A percentile compares a stretch with the other conserved stretches of the same genome.
These are phyloP conservation scores for Porodaedalea pini DNA, from an alignment of 1,284 basidiomycete genomes.

Conservation along the genomic window DNA sequence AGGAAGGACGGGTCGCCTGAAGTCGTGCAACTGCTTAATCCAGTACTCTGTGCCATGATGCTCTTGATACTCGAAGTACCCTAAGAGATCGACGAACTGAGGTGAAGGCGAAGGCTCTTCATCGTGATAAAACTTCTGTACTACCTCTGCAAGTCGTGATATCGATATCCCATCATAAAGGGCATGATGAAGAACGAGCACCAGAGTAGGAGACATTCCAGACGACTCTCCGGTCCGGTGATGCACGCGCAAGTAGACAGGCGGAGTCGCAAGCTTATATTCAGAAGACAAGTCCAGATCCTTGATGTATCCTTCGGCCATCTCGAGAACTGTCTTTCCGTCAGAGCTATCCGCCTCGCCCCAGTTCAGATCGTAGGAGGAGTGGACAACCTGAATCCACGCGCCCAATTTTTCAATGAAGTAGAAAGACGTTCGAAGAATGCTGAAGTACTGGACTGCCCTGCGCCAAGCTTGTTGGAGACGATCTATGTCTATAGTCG, in stretches of 20 bases:
- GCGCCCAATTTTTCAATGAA: conserved; percentile 36
- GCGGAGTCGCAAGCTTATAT: conserved; percentile 31
- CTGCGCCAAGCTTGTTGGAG: conserved; percentile 38
- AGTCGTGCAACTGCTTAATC: conserved; percentile 32
- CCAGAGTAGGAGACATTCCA: conserved; percentile 27
- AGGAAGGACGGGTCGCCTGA: conserved; percentile 25
- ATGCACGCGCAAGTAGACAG: conserved; percentile 36
- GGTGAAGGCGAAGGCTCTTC: conserved; percentile 19
- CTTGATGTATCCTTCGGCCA: conserved; percentile 25
- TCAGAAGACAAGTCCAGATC: conserved; percentile 26
- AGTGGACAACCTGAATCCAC: conserved; percentile 46
- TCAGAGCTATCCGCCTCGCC: conserved; percentile 24
- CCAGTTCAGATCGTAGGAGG: conserved; percentile 35
- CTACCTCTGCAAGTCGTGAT: conserved; percentile 33
- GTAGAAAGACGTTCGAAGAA: conserved; percentile 48
- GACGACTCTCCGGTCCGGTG: conserved; percentile 16
- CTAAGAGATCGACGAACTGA: conserved; percentile 37
- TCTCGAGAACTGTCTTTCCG: conserved; percentile 19
- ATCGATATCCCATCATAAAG: conserved; percentile 50
- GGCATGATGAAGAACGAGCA: conserved; percentile 47
- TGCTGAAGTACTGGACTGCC: conserved; percentile 33
- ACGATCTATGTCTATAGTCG: conserved; percentile 28
- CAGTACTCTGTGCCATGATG: conserved; percentile 40
- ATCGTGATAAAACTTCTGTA: conserved; percentile 35
- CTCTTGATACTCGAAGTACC: conserved; percentile 37